A percentile compares a stretch with the other conserved stretches of the same genome.
Evolutionary conservation across 805 yeast genomes (phyloP).

Genomic region (Brettanomyces naardenensis): DNA sequence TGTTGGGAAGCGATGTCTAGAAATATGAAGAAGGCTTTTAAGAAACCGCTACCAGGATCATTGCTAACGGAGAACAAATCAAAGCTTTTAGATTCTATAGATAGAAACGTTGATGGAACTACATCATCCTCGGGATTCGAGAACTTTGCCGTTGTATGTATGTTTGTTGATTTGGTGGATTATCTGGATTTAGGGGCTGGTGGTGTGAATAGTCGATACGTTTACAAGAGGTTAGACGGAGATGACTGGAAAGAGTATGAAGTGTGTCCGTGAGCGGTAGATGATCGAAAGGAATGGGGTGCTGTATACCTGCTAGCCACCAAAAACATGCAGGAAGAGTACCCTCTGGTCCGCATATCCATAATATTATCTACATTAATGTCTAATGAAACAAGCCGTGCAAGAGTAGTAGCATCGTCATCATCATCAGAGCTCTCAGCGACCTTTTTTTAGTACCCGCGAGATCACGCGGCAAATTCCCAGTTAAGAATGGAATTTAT

Average conservation of each 20-base stretch:
- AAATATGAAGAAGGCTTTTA: conserved; percentile 53
- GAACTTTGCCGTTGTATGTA: conserved; percentile 60
- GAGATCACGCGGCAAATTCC: no score
- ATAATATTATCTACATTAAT: no score
- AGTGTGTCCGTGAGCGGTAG: conserved; percentile 69
- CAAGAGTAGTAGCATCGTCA: no score
- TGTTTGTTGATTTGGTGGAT: conserved; percentile 68
- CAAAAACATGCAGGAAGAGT: no score
- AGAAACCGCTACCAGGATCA: conserved; percentile 69
- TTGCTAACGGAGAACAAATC: conserved; percentile 45
- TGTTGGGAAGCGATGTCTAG: conserved; percentile 59
- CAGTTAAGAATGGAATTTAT: no score
- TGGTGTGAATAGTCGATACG: conserved; percentile 39
- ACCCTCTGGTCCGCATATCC: no score
- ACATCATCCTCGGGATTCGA: conserved; percentile 48
- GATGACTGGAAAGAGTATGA: conserved; percentile 73
- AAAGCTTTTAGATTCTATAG: conserved; percentile 58
- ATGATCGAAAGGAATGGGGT: no score
- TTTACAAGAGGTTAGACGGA: conserved; percentile 41
- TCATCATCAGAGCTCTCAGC: no score
- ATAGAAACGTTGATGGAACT: conserved; percentile 74
- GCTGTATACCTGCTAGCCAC: no score
- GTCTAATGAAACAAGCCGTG: no score
- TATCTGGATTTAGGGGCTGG: conserved; percentile 49
- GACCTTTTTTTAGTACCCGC: no score